Base-by-base conservation (phyloP, 2,329 filamentous ascomycete genomes). In the Beauveria sp. region DNA sequence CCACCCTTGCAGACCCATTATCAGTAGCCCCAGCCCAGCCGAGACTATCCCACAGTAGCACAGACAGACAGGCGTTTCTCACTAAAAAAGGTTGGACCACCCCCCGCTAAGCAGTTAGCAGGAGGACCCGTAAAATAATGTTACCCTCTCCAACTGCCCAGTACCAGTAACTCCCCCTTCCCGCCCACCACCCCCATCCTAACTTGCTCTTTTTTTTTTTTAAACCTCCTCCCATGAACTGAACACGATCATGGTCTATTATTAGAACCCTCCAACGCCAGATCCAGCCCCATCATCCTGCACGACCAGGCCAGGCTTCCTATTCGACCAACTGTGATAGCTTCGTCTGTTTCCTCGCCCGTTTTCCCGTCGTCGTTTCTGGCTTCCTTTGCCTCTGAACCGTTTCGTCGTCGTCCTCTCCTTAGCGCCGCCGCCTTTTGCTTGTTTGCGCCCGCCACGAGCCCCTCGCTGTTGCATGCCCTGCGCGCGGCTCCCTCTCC, bases 181-280 rank as follows among this genome's bases (percentile, higher is more conserved):
- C 45, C 49, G 51, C 58, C 40, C 38, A 46, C 45, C 53, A 46
- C 38, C 26, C 22, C 60, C 49, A 22, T 52, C 50, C 42, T 45
- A 40, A 38, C 60, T 50, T 38, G 42, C 58, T 45, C 58, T 50
- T 56, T 57, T 46, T 56, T 57, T 46, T 57, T 51, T 54, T 63
- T 55, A 56, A 54, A 43, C 61, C 56, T 62, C 61, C 59, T 62
- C 60, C 68, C 67, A 69, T 63, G 57, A 53, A 59, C 70, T 74
- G 73, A 76, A 75, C 76, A 77, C 73, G 72, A 77, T 75, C 72
- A 69, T 46, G 68, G 66, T 77, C 78, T 80, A 80, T 79, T 77
- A 78, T 79, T 80, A 79, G 78, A 75, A 80, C 70, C 77, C 75
- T 72, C 74, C 73, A 76, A 68, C 75, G 73, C 75, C 75, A 77